Conservation (phyloP, 2,329 filamentous ascomycete genomes). For the Phialophora tarda region DNA sequence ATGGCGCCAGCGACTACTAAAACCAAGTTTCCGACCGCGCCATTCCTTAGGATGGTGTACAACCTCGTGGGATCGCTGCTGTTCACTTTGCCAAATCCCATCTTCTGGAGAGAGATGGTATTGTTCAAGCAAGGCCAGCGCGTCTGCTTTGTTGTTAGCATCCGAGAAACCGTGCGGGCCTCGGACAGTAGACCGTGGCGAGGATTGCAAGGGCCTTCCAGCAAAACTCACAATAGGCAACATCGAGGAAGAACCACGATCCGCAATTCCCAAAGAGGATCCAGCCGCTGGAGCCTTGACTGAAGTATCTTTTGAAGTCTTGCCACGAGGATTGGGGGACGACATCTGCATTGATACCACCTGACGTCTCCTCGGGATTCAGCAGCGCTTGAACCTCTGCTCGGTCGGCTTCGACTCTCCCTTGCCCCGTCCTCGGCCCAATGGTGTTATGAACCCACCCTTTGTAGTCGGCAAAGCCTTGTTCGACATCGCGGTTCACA, state of each 20-base stretch:
- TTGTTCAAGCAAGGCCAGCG: conserved; percentile 76
- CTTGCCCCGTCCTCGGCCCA: conserved; percentile 65
- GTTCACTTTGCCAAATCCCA: conserved; percentile 69
- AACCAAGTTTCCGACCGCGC: conserved; percentile 77
- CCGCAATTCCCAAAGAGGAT: conserved; percentile 78
- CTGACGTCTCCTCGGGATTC: conserved; percentile 58
- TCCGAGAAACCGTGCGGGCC: neutral
- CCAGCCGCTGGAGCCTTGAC: conserved; percentile 71
- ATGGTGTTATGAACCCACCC: conserved; percentile 61
- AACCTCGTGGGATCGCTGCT: conserved; percentile 51
- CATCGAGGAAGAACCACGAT: conserved; percentile 82
- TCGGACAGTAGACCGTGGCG: no score
- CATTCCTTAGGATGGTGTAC: conserved; percentile 74
- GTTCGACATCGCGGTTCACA: conserved; percentile 73
- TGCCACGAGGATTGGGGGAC: conserved; percentile 69
- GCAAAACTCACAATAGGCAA: conserved; percentile 50
- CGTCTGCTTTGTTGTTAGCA: conserved; percentile 46
- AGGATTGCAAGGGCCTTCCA: neutral
- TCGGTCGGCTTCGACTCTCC: conserved; percentile 71
- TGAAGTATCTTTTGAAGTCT: conserved; percentile 75
- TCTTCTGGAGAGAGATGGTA: conserved; percentile 70
- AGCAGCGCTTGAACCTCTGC: conserved; percentile 50
- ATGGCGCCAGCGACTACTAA: conserved; percentile 78
- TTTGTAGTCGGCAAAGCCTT: conserved; percentile 73
- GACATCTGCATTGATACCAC: conserved; percentile 60